Base-by-base conservation (phyloP, 495 filamentous ascomycete species). In the Rhizodiscina lignyota region DNA sequence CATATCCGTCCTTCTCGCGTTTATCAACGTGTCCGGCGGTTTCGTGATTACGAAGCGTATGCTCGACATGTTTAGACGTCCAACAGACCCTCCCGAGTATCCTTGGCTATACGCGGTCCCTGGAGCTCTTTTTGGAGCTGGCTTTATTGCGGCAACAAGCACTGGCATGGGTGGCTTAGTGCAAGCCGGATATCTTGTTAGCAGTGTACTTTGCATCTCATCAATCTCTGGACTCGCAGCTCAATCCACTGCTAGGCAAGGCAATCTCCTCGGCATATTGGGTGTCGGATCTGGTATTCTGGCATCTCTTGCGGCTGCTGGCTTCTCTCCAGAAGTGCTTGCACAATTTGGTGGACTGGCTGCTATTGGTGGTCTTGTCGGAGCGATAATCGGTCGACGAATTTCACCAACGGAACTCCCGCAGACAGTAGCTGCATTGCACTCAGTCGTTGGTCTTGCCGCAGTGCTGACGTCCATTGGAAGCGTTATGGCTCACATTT, bases 41-140 rank as follows among this genome's bases (percentile, higher is more conserved):
- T 87, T 87, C 46, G 77, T 83, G 12, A 77, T 87, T 32, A 82
- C 79, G 2, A 84, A 84, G 55, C 72, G 81, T 44, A 87, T 87
- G 81, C 64, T 87, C n/a, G 79, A 87, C 47, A 87, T 87, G 81
- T 87, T 87, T 52, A 78, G 77, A 40, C 70, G 70, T 2, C 68
- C 76, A 2, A 83, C 77, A 15, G 81, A 87, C 50, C 81, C 79
- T 29, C 71, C 77, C 1, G 81, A 87, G 48, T 87, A 82, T 35
- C 78, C 79, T 0, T 87, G 79, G 79, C 59, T 87, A 0, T 87
- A 83, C 52, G 77, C 70, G 1, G 61, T 87, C 34, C 81, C 81
- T 0, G 80, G 66, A 18, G 49, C 74, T 4, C 39, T 85, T 3
- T 87, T 87, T 43, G 74, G 73, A 5, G 81, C 78, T 26, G 80